Percentiles rank a stretch among this genome's conserved stretches.
Evolutionary conservation across 768 basidiomycete genomes (phyloP).

Genomic region (Leucosporidium yakuticum): DNA sequence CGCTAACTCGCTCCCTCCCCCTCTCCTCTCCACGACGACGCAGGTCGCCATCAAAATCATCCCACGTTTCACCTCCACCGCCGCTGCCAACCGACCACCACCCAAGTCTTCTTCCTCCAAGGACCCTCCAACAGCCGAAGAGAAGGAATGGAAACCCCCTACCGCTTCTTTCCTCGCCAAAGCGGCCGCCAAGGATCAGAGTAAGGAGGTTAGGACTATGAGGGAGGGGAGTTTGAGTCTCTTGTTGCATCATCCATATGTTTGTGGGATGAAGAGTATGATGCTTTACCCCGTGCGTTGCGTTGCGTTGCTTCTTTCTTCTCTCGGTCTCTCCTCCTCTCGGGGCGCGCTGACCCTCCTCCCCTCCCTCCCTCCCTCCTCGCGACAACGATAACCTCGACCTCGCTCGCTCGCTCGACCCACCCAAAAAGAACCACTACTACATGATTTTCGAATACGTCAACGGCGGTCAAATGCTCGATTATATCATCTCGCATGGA

Average conservation of each 20-base stretch:
- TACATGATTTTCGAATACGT: constrained; percentile 99
- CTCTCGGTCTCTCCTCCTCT: not conserved
- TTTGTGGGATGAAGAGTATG: constrained; percentile 99
- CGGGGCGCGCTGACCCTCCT: too few relatives aligned
- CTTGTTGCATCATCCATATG: constrained; percentile 95
- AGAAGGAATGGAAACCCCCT: constrained; percentile 35
- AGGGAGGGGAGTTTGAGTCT: constrained; percentile 92
- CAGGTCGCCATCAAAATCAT: constrained; percentile 99
- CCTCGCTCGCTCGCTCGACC: too few relatives aligned
- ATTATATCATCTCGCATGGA: constrained; percentile 98
- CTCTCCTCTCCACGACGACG: constrained; percentile 10
- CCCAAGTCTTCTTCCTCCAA: not conserved
- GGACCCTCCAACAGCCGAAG: not conserved
- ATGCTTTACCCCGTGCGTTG: constrained; percentile 85
- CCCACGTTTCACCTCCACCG: constrained; percentile 67
- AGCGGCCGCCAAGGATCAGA: constrained; percentile 77
- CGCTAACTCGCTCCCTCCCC: constrained; percentile 6
- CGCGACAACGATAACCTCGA: too few relatives aligned
- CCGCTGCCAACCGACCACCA: constrained; percentile 47
- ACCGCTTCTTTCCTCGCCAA: constrained; percentile 61
- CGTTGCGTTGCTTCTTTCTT: too few relatives aligned
- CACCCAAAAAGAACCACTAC: constrained; percentile 63
- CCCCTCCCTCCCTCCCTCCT: too few relatives aligned
- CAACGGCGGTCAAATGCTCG: constrained; percentile 98
- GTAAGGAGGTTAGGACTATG: constrained; percentile 91